These are phyloP conservation scores for Saccharum hybrid DNA, from an alignment of 202 grass and related monocot genomes.

Conservation along the genomic window DNA sequence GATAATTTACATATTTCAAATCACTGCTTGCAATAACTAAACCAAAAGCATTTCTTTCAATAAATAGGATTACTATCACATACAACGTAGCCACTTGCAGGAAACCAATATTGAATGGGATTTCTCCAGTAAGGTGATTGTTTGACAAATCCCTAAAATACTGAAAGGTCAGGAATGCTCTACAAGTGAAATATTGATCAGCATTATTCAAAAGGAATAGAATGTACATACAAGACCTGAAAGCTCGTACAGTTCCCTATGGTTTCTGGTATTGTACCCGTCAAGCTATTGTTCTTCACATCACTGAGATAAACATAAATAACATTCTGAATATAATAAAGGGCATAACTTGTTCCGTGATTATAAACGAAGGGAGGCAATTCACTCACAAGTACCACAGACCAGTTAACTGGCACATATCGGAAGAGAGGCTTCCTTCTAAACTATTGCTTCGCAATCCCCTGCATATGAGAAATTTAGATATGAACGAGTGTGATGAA, in stretches of 20 bases:
- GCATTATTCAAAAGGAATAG: constrained; percentile 27
- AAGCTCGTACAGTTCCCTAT: constrained; percentile 94
- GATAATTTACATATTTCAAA: constrained; percentile 19
- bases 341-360: not conserved
- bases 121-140: constrained; percentile 79
- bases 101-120: constrained; percentile 95
- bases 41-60: constrained; percentile 5
- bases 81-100: constrained; percentile 95
- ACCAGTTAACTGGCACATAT: constrained; percentile 92
- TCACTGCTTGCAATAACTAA: constrained; percentile 24
- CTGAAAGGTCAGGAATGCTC: constrained; percentile 1
- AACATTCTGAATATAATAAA: constrained; percentile 32
- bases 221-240: constrained; percentile 88
- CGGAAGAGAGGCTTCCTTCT: constrained; percentile 69
- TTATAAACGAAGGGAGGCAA: constrained; percentile 10
- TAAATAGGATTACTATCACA: constrained; percentile 39
- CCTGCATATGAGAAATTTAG: constrained; percentile 55
- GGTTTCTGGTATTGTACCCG: constrained; percentile 70
- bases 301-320: constrained; percentile 57
- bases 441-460: constrained; percentile 80
- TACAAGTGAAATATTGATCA: constrained; percentile 14
- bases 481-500: not conserved
- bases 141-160: constrained; percentile 85
- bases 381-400: constrained; percentile 93
- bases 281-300: constrained; percentile 93